These are phyloP conservation scores for Citrus cavaleriei DNA, from an alignment of 345 rosid species.

Conservation along the genomic window DNA sequence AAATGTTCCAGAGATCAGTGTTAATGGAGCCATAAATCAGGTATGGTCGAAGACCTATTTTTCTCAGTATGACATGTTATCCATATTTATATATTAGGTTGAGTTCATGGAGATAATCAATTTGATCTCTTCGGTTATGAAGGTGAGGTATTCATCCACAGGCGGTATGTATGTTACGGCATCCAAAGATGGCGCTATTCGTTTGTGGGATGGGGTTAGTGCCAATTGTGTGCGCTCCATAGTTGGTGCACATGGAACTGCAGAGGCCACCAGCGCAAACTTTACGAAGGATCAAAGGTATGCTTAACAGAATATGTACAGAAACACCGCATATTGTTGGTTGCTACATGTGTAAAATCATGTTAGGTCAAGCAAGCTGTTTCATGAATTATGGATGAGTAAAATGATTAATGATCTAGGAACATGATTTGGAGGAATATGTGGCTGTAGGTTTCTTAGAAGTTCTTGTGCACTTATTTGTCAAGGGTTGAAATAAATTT, in stretches of 20 bases:
- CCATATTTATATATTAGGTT: background rate
- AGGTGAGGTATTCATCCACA: constrained; percentile 84
- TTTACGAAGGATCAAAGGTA: constrained; percentile 87
- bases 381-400: background rate
- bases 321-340: background rate
- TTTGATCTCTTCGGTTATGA: constrained; percentile 17
- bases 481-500: background rate
- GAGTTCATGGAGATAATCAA: background rate
- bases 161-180: constrained; percentile 81
- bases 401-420: background rate
- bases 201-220: constrained; percentile 73
- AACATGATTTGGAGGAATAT: background rate
- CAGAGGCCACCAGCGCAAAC: constrained; percentile 66
- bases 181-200: constrained; percentile 76
- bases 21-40: constrained; percentile 82
- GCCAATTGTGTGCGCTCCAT: constrained; percentile 66
- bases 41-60: constrained; percentile 23
- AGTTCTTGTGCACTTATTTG: background rate
- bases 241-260: constrained; percentile 63
- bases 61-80: background rate
- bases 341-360: background rate
- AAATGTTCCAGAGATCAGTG: constrained; percentile 50
- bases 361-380: background rate
- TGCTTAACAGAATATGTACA: background rate
- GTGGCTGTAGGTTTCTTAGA: background rate